A percentile compares a stretch with the other conserved stretches of the same genome.
phyloP scores from a whole-genome alignment of 2,329 filamentous ascomycete genomes.

The Diaporthe eres region DNA sequence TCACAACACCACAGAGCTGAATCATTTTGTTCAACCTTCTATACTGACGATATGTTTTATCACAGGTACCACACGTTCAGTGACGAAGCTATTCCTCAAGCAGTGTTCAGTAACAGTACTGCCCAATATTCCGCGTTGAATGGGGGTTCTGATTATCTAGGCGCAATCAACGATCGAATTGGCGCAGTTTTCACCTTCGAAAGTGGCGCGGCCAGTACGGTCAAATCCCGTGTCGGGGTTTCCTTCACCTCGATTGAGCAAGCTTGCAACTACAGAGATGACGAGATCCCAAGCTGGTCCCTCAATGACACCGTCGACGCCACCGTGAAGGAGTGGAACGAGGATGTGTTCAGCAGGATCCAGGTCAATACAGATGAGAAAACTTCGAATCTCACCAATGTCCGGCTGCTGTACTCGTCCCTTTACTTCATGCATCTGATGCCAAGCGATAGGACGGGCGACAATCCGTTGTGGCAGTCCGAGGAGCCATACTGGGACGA shows the following conservation, averaged over 20 bases:
- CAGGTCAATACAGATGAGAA: conserved; percentile 50
- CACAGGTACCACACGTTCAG: conserved; percentile 36
- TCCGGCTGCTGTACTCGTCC: conserved; percentile 69
- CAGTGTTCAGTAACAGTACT: conserved; percentile 29
- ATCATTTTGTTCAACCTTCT: conserved; percentile 60
- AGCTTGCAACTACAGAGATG: conserved; percentile 62
- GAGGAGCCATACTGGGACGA: conserved; percentile 81
- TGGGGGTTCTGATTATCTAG: conserved; percentile 49
- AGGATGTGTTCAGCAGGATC: conserved; percentile 60
- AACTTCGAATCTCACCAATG: conserved; percentile 59
- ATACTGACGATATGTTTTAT: background rate
- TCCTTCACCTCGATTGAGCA: conserved; percentile 64
- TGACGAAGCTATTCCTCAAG: conserved; percentile 29
- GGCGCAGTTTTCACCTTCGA: conserved; percentile 66
- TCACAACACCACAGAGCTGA: conserved; percentile 65
- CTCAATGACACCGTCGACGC: conserved; percentile 56
- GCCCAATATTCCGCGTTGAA: background rate
- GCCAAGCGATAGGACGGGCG: conserved; percentile 73
- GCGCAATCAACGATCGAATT: conserved; percentile 57
- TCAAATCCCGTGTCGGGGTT: conserved; percentile 66
- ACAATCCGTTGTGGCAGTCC: conserved; percentile 77
- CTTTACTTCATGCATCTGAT: conserved; percentile 75
- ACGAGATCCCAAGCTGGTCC: conserved; percentile 59
- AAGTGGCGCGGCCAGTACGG: conserved; percentile 48
- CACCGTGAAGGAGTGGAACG: conserved; percentile 61